Evolutionary conservation across 495 filamentous ascomycete genomes (phyloP).

Genomic region (Pseudomonodictys pantanalensis): DNA sequence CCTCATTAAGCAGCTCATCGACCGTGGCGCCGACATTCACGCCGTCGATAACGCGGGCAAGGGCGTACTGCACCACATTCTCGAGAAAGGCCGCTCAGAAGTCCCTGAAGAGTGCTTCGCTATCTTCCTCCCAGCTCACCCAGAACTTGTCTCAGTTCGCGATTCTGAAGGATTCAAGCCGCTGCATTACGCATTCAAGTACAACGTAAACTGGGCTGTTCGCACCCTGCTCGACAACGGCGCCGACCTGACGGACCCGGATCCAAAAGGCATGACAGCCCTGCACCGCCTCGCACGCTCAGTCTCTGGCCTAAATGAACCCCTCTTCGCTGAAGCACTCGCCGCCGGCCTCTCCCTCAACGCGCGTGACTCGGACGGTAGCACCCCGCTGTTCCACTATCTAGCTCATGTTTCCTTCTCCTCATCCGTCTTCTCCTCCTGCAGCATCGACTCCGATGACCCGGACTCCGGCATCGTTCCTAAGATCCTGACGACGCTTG

Average conservation of each 20-base stretch:
- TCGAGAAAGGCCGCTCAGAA: background rate
- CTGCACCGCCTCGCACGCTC: constrained; percentile 7
- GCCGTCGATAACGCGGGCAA: background rate
- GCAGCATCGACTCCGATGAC: background rate
- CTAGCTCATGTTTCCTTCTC: constrained; percentile 3
- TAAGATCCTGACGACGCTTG: no score
- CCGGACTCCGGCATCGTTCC: background rate
- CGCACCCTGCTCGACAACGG: background rate
- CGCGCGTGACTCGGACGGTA: constrained; percentile 34
- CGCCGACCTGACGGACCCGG: background rate
- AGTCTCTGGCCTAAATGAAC: no score
- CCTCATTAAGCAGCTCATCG: background rate
- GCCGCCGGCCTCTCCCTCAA: constrained; percentile 37
- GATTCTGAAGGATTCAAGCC: constrained; percentile 31
- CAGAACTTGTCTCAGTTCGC: background rate
- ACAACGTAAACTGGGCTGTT: background rate
- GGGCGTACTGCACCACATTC: background rate
- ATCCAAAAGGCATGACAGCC: background rate
- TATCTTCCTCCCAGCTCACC: constrained; percentile 13
- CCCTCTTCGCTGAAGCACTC: constrained; percentile 26
- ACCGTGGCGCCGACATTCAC: background rate
- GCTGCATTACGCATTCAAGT: constrained; percentile 28
- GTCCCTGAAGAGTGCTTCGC: background rate
- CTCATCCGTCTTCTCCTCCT: background rate
- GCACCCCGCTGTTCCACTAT: constrained; percentile 39